Conservation (phyloP, 257 asterid species). For the Ligustrum vulgare region DNA sequence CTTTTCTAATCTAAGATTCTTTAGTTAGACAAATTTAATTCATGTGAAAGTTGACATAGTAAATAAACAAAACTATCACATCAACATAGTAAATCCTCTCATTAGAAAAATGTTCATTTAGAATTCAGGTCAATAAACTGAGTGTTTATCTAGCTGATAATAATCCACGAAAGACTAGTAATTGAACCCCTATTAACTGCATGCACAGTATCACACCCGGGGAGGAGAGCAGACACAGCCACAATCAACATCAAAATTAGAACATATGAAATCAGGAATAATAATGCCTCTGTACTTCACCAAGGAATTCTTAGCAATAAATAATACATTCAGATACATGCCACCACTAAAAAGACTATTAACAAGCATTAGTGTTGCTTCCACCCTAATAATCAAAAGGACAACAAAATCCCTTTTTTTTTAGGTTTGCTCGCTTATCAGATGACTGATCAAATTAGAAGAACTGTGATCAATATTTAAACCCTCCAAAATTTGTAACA, state of each 20-base stretch:
- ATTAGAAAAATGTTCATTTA: not conserved
- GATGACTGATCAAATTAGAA: not conserved
- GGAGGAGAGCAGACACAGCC: not conserved
- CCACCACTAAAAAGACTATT: not conserved
- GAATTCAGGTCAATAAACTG: not conserved
- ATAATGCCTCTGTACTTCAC: not conserved
- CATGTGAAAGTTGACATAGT: not conserved
- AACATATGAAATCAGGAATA: not conserved
- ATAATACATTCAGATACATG: not conserved
- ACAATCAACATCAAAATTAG: not conserved
- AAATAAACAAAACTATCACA: not conserved
- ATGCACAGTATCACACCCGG: not conserved
- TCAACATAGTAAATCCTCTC: not conserved
- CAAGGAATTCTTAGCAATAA: slow-evolving; percentile 2
- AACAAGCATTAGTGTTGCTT: not conserved
- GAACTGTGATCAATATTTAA: not conserved
- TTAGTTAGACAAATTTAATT: slow-evolving; percentile 12
- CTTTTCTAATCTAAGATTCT: not conserved
- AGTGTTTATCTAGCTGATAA: not conserved
- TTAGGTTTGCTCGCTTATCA: not conserved
- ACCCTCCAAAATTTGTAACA: not conserved
- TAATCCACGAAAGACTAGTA: no score
- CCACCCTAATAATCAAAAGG: not conserved
- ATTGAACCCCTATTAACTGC: not conserved
- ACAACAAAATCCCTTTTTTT: not conserved